phyloP scores from a whole-genome alignment of 2,329 filamentous ascomycete genomes.

The Aspergillus sp. region DNA sequence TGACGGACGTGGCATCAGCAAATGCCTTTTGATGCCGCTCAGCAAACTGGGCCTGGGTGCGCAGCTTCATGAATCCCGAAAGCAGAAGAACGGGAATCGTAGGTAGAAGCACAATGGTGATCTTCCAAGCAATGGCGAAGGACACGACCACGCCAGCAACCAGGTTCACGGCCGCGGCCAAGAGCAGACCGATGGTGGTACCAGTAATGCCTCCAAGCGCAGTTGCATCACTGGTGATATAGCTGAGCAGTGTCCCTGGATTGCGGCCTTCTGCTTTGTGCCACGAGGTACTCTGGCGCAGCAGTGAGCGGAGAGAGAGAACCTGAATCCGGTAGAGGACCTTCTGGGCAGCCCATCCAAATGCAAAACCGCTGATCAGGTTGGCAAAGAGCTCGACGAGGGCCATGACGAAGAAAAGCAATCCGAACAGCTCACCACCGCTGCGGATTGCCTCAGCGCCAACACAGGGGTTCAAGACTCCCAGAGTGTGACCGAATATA shows the following conservation, averaged over 20 bases:
- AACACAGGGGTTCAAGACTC: slow-evolving; percentile 56
- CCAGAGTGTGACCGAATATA: slow-evolving; percentile 61
- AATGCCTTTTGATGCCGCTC: too few relatives aligned
- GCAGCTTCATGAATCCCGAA: too few relatives aligned
- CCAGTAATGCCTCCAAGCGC: slow-evolving; percentile 30
- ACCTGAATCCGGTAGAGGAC: slow-evolving; percentile 64
- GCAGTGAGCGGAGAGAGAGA: slow-evolving; percentile 63
- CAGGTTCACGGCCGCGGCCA: too few relatives aligned
- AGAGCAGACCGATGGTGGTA: too few relatives aligned
- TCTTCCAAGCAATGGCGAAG: too few relatives aligned
- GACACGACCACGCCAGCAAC: too few relatives aligned
- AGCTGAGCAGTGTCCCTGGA: slow-evolving; percentile 61
- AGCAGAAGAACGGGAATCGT: too few relatives aligned
- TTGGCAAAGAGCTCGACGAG: slow-evolving; percentile 63
- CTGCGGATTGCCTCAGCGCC: slow-evolving; percentile 44
- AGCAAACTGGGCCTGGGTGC: too few relatives aligned
- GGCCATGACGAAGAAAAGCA: slow-evolving; percentile 62
- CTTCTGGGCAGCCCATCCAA: slow-evolving; percentile 63
- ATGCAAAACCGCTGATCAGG: slow-evolving; percentile 57
- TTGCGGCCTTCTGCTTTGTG: slow-evolving; percentile 54
- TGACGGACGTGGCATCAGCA: too few relatives aligned
- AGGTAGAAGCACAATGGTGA: too few relatives aligned
- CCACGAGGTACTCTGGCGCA: slow-evolving; percentile 69
- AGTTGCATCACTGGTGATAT: slow-evolving; percentile 70
- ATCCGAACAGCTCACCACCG: slow-evolving; percentile 53